phyloP scores from a whole-genome alignment of 139 green algal genomes.

The Coelastrella sp. region DNA sequence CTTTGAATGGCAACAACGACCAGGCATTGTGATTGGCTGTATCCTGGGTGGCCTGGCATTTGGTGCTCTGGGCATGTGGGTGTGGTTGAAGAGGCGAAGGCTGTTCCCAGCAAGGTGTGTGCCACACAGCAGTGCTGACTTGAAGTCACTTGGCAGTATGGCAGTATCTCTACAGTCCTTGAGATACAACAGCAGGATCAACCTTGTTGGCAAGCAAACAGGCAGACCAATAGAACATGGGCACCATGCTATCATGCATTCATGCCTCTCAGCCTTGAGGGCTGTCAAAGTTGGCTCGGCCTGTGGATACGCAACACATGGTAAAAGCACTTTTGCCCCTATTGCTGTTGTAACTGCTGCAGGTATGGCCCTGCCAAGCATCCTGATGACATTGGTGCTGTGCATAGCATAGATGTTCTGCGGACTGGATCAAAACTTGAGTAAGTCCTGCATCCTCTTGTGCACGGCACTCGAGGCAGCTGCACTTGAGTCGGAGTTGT shows the following conservation, averaged over 20 bases:
- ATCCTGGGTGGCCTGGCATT: not conserved
- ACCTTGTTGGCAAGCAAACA: not conserved
- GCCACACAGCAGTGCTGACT: not conserved
- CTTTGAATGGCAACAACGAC: not conserved
- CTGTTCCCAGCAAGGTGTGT: constrained; percentile 6
- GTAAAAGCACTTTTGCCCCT: not conserved
- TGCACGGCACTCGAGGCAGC: too few relatives aligned
- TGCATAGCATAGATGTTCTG: not conserved
- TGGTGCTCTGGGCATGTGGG: not conserved
- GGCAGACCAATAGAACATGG: not conserved
- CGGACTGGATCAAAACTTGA: constrained; percentile 7
- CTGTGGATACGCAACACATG: not conserved
- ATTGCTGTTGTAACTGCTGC: not conserved
- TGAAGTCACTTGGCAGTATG: not conserved
- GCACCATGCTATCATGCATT: not conserved
- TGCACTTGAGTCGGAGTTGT: too few relatives aligned
- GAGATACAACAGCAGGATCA: not conserved
- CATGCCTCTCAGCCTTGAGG: not conserved
- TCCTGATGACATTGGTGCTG: not conserved
- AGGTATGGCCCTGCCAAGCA: constrained; percentile 16
- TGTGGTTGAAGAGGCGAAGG: not conserved
- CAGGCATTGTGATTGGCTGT: constrained; percentile 11
- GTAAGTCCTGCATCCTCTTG: not conserved
- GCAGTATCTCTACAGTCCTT: not conserved
- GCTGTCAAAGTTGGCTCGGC: not conserved